A percentile compares a stretch with the other conserved stretches of the same genome.
Evolutionary conservation across 2,329 filamentous ascomycete genomes (phyloP).

Genomic region (Tympanopsis confertula): DNA sequence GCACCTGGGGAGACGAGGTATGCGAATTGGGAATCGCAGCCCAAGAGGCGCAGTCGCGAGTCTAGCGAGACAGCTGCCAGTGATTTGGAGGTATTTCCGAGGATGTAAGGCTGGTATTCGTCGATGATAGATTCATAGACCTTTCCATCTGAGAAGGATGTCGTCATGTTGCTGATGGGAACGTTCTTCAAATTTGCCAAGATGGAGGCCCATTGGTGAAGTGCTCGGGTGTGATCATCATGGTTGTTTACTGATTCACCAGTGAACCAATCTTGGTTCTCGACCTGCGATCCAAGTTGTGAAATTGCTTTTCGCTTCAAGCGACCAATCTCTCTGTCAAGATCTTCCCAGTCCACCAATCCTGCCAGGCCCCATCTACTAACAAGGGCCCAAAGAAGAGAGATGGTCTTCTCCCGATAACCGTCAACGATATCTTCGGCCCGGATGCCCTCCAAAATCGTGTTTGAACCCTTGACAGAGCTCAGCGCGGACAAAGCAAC

Average conservation of each 20-base stretch:
- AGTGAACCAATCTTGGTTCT: too few relatives aligned
- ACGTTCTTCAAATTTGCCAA: constrained; percentile 31
- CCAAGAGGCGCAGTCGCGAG: neutral
- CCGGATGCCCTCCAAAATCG: constrained; percentile 25
- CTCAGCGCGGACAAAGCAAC: constrained; percentile 37
- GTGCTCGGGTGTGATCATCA: constrained; percentile 12
- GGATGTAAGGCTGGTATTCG: constrained; percentile 35
- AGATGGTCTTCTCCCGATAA: constrained; percentile 48
- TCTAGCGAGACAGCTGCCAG: constrained; percentile 1
- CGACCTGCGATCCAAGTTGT: neutral
- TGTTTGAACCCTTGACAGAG: constrained; percentile 16
- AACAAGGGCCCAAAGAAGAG: constrained; percentile 43
- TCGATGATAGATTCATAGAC: constrained; percentile 41
- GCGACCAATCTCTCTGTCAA: neutral
- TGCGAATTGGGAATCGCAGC: neutral
- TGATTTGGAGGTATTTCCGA: constrained; percentile 19
- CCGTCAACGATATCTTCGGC: constrained; percentile 49
- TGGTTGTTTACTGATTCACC: too few relatives aligned
- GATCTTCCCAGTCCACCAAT: constrained; percentile 32
- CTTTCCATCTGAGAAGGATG: constrained; percentile 38
- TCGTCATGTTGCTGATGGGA: constrained; percentile 39
- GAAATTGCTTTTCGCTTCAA: neutral
- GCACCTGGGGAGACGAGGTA: neutral
- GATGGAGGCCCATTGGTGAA: constrained; percentile 39
- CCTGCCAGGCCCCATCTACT: constrained; percentile 37